phyloP scores from a whole-genome alignment of 371 early-diverging fungal species.

The Saksenaea oblongispora region DNA sequence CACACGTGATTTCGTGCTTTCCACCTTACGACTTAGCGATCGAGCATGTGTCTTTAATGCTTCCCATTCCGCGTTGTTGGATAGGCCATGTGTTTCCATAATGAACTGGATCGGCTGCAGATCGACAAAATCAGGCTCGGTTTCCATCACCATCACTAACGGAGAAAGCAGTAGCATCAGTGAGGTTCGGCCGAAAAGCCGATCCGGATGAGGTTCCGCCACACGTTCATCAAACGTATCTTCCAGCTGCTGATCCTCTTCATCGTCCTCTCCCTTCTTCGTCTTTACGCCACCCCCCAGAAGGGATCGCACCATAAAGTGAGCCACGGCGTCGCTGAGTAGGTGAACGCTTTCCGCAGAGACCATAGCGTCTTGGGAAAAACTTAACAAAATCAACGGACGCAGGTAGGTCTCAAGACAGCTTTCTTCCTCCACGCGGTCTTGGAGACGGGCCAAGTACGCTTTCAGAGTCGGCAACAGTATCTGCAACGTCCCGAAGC shows the following conservation, averaged over 20 bases:
- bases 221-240: constrained; percentile 16
- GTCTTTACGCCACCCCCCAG: background rate
- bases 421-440: constrained; percentile 18
- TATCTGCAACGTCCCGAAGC: constrained; percentile 47
- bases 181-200: constrained; percentile 18
- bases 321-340: constrained; percentile 30
- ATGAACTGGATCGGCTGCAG: constrained; percentile 39
- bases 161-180: constrained; percentile 28
- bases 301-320: constrained; percentile 30
- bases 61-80: constrained; percentile 1
- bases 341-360: constrained; percentile 40
- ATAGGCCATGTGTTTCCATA: background rate
- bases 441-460: constrained; percentile 22
- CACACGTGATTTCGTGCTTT: background rate
- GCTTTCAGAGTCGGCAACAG: constrained; percentile 44
- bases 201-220: constrained; percentile 1
- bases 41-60: background rate
- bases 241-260: constrained; percentile 10
- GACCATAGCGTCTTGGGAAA: constrained; percentile 39
- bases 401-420: constrained; percentile 24
- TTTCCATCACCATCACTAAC: constrained; percentile 32
- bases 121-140: constrained; percentile 50
- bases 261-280: constrained; percentile 14
- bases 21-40: background rate
- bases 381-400: constrained; percentile 31